These are phyloP conservation scores for Mycena citricolor DNA, from an alignment of 1,284 basidiomycete genomes.

Conservation along the genomic window DNA sequence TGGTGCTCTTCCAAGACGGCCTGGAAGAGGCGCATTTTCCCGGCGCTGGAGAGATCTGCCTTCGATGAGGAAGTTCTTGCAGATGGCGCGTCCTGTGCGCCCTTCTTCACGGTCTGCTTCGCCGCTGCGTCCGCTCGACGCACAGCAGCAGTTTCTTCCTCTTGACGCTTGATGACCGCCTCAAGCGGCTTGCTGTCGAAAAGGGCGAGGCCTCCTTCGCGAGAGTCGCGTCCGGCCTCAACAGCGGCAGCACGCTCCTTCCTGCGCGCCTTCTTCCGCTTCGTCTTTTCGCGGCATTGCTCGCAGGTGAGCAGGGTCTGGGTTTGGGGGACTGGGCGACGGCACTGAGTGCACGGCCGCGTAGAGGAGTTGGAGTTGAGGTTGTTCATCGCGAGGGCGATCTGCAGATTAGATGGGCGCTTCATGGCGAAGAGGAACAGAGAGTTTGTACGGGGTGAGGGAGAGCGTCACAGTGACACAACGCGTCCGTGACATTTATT, in stretches of 20 bases:
- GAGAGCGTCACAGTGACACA: conserved; percentile 8
- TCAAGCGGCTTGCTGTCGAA: conserved; percentile 8
- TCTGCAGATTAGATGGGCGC: conserved; percentile 6
- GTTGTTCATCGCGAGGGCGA: conserved; percentile 8
- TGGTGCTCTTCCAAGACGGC: conserved; percentile 9
- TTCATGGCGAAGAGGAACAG: not conserved
- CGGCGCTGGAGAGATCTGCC: not conserved
- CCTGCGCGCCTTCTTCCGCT: conserved; percentile 5
- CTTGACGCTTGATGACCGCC: conserved; percentile 10
- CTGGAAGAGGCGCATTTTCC: conserved; percentile 2
- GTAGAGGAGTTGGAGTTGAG: conserved; percentile 9
- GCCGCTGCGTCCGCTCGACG: no score
- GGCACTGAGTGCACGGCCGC: conserved; percentile 14
- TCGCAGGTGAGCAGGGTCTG: conserved; percentile 13
- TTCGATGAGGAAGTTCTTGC: not conserved
- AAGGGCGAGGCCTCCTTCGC: no score
- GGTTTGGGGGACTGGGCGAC: conserved; percentile 5
- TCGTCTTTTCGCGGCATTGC: conserved; percentile 9
- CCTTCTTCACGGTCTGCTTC: no score
- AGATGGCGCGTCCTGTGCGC: not conserved
- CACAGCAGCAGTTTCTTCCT: conserved; percentile 6
- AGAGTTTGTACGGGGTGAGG: no score
- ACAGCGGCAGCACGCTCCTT: conserved; percentile 10
- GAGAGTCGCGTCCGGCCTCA: conserved; percentile 2
- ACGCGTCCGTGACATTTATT: conserved; percentile 1